Evolutionary conservation across 2,329 filamentous ascomycete genomes (phyloP), one percentile per base, ranked within the genome.

Genomic region (Claviceps africana): DNA sequence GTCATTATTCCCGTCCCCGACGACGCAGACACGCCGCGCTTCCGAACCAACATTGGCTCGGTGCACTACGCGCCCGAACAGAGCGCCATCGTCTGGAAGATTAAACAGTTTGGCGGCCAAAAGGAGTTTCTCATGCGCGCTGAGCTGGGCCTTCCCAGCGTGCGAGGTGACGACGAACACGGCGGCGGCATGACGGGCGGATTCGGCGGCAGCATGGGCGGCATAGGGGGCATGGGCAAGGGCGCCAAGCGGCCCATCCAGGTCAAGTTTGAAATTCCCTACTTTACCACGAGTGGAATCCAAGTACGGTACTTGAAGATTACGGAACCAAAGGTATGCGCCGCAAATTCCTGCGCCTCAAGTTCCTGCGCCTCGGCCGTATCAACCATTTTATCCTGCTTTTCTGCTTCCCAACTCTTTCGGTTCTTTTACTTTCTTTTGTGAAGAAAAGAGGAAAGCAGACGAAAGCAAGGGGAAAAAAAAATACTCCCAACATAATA

Each of bases 211-310:
- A 95, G 88, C 65, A 96, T 96, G 90, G 91, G 91, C 54, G 91
- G 91, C 57, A 81, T 93, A 30, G 82, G 79, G n/a, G 77, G 82
- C 4, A 68, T 71, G 21, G 83, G 82, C 54, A 97, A 97, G 73
- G 87, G 87, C 21, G 79, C 81, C 53, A 98, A 97, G 77, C 76
- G 93, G 60, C 93, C 93, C 1, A 98, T 98, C 63, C 91, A 90
- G 68, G 93, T 98, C 73, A 98, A 98, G 74, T 98, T 98, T 67
- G 93, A 98, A 74, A 98, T 98, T 65, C 93, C 93, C n/a, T 98
- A 98, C 72, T 98, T 98, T 67, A 98, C 93, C n/a, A 98, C 94
- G 3, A 94, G 87, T 71, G 93, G 93, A 58, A 98, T 98, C 60
- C 94, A 98, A 70, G 93, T 98, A 62, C 82, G 93, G 63, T 98